Conservation (phyloP, 163 green algal genomes). For the Volvox carteri region DNA sequence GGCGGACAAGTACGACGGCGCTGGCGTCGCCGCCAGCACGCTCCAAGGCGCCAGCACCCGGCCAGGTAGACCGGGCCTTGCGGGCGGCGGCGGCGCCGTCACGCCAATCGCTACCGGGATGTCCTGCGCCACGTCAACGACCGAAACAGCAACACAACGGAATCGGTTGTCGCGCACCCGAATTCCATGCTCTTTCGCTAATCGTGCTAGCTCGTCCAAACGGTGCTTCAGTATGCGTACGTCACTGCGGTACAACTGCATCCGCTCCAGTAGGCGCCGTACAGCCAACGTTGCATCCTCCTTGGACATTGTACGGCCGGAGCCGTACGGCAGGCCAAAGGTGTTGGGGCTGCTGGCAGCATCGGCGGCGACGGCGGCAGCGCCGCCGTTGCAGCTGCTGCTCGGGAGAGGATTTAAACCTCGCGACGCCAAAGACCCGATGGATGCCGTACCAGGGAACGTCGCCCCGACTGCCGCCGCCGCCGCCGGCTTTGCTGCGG, state of each 20-base stretch:
- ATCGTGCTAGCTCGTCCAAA: conserved; percentile 39
- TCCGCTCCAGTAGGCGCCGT: neutral
- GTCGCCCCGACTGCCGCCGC: neutral
- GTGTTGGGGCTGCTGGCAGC: neutral
- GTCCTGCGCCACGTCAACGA: neutral
- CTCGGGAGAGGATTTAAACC: no score
- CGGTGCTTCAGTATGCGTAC: conserved; percentile 23
- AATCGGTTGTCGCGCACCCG: conserved; percentile 9
- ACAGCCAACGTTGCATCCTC: conserved; percentile 17
- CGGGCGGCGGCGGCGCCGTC: neutral
- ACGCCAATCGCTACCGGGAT: neutral
- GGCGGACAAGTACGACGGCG: conserved; percentile 27
- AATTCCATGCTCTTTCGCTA: conserved; percentile 36
- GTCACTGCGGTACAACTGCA: conserved; percentile 2
- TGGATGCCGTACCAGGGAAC: neutral
- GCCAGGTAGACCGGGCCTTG: neutral
- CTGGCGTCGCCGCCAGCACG: neutral
- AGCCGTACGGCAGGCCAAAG: neutral
- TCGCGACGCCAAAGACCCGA: no score
- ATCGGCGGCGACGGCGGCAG: neutral
- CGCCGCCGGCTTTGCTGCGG: neutral
- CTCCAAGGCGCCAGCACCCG: conserved; percentile 7
- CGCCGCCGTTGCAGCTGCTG: no score
- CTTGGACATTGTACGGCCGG: neutral
- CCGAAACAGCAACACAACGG: conserved; percentile 5